Conservation (phyloP, 2,329 filamentous ascomycete genomes). For the Aspergillus udagawae region DNA sequence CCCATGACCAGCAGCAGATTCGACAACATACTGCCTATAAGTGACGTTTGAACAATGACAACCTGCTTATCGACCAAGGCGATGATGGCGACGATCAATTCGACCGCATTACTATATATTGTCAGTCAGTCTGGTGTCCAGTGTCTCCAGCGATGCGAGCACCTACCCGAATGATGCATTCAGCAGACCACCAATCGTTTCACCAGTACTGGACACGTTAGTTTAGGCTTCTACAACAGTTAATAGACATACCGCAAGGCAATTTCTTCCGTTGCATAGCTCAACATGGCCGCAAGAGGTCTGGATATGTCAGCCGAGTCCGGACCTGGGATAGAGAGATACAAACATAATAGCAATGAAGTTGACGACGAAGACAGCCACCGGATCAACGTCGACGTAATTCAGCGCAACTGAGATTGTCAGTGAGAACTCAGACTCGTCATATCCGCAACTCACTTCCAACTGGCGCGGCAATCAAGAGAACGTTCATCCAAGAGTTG, state of each 20-base stretch:
- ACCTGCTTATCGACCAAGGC: slow-evolving; percentile 71
- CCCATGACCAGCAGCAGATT: slow-evolving; percentile 86
- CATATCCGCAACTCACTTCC: slow-evolving; percentile 49
- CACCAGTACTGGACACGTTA: slow-evolving; percentile 55
- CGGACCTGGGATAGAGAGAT: neutral
- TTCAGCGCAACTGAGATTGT: slow-evolving; percentile 57
- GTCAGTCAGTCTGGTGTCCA: slow-evolving; percentile 4
- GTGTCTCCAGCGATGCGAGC: neutral
- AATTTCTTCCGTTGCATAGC: slow-evolving; percentile 87
- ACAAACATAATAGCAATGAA: slow-evolving; percentile 78
- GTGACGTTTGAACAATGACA: slow-evolving; percentile 83
- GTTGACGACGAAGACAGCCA: slow-evolving; percentile 79
- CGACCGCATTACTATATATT: slow-evolving; percentile 67
- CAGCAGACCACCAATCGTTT: slow-evolving; percentile 80
- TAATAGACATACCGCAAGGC: slow-evolving; percentile 50
- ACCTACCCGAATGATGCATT: slow-evolving; percentile 77
- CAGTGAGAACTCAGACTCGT: neutral
- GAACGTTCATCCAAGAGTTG: slow-evolving; percentile 80
- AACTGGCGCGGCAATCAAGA: slow-evolving; percentile 72
- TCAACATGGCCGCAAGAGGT: slow-evolving; percentile 79
- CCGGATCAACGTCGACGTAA: slow-evolving; percentile 56
- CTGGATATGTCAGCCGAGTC: slow-evolving; percentile 13
- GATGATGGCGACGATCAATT: slow-evolving; percentile 83
- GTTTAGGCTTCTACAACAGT: neutral
- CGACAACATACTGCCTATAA: slow-evolving; percentile 87